phyloP scores from a whole-genome alignment of 176 grass and related monocot species.

The Aegilops bicornis region DNA sequence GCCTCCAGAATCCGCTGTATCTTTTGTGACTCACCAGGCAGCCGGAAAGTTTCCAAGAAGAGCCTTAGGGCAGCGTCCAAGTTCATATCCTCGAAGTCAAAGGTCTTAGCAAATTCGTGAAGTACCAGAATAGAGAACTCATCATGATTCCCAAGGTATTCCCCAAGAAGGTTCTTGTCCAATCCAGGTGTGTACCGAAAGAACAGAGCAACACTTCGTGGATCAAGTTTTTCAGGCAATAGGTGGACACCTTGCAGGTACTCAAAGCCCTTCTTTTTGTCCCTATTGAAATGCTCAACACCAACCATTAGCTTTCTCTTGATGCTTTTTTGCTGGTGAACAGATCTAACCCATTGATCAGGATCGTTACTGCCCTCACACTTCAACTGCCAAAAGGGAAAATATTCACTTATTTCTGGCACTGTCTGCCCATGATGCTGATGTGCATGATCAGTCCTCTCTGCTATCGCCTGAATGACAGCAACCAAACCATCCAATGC shows the following conservation, averaged over 20 bases:
- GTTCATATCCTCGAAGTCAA: conserved; percentile 98
- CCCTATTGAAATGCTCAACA: conserved; percentile 90
- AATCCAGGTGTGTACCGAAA: conserved; percentile 84
- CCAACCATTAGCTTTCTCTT: conserved; percentile 86
- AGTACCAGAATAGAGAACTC: conserved; percentile 87
- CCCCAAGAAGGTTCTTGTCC: conserved; percentile 94
- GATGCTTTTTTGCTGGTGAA: conserved; percentile 75
- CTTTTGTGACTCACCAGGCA: conserved; percentile 97
- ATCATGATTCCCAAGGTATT: conserved; percentile 92
- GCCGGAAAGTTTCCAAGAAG: conserved; percentile 94
- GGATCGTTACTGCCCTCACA: conserved; percentile 63
- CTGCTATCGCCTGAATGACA: conserved; percentile 76
- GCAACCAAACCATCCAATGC: conserved; percentile 85
- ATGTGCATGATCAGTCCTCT: conserved; percentile 59
- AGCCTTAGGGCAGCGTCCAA: conserved; percentile 86
- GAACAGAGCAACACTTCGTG: conserved; percentile 75
- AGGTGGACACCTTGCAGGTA: conserved; percentile 87
- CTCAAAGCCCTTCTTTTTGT: conserved; percentile 94
- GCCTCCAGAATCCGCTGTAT: conserved; percentile 98
- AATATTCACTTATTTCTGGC: conserved; percentile 76
- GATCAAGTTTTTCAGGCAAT: conserved; percentile 93
- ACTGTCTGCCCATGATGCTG: conserved; percentile 48
- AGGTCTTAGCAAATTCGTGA: conserved; percentile 89
- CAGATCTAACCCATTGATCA: conserved; percentile 85
- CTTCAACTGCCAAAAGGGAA: conserved; percentile 86